Evolutionary conservation across 495 filamentous ascomycete genomes (phyloP), one percentile per base, ranked within the genome.

Genomic region (Cercophora samala): DNA sequence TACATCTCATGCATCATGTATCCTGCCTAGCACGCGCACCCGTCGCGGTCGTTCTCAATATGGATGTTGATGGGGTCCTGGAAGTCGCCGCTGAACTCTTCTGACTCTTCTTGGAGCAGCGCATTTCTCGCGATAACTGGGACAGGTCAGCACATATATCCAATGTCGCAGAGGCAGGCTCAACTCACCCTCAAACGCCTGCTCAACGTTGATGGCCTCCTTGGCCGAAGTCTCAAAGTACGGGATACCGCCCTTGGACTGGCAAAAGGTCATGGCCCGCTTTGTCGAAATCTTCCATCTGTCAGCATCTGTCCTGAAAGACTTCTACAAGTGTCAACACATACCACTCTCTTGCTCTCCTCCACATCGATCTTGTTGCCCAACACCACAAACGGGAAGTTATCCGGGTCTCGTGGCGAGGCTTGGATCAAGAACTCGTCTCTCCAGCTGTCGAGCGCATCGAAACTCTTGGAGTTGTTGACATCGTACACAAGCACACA

Each of bases 181-280:
- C 42, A 21, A 52, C 82, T 69, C 78, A 97, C 94, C 92, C 84
- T 98, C 95, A 76, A 99, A 99, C 60, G 95, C 96, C 79, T 97
- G 91, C 82, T 99, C 95, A 17, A 99, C 95, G 72, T 98, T 97
- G 75, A 97, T 88, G 25, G 93, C 96, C 77, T 99, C 95, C 83
- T 99, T 99, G 51, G 95, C 95, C 79, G 93, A 97, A 6, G 95
- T 98, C 85, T 99, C 95, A 73, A 98, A 99, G 78, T 98, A 99
- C 3, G 96, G 96, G 68, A 99, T 97, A 63, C 89, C 91, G 26
- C 96, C 96, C 79, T 97, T 97, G 24, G 91, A 95, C 79, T 96
- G 92, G 77, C 96, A 99, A 79, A 97, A 99, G 8, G 93, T 91
- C 89, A 92, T 93, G 22, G 95, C 95, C 65, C 94, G 86, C 84